These are phyloP conservation scores for Cucumis hystrix DNA, from an alignment of 306 rosid genomes.

Conservation along the genomic window DNA sequence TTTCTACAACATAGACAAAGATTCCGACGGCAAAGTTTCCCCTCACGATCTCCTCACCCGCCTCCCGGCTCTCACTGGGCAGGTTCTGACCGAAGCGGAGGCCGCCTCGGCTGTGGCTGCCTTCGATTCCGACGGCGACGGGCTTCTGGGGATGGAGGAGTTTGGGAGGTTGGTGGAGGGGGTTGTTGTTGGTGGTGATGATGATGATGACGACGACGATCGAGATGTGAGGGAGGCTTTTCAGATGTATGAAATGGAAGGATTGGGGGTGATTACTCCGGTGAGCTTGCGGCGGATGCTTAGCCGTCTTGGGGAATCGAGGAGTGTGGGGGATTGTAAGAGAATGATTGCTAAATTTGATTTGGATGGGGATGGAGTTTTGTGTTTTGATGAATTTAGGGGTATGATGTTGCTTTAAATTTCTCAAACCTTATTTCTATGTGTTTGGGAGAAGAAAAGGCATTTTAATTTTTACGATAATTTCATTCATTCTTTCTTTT, in stretches of 20 bases:
- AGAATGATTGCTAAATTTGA: neutral
- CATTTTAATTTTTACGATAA: no score
- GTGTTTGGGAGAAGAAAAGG: no score
- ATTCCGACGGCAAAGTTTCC: neutral
- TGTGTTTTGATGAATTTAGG: neutral
- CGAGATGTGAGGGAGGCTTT: neutral
- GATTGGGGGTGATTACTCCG: neutral
- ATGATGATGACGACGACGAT: neutral
- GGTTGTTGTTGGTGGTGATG: neutral
- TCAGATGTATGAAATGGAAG: neutral
- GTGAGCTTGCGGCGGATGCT: neutral
- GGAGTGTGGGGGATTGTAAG: neutral
- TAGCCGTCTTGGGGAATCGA: neutral
- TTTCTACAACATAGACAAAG: neutral
- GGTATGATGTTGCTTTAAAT: neutral
- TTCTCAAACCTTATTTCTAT: neutral
- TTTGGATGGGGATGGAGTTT: neutral
- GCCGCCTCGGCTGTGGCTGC: neutral
- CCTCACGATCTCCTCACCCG: neutral
- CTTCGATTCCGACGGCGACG: neutral
- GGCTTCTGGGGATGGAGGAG: neutral
- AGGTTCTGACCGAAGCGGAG: neutral
- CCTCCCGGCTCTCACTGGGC: neutral
- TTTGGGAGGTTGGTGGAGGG: neutral
- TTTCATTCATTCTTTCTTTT: no score